Conservation (phyloP, 129 eudicot species). For the Chrysanthemum makinoi region DNA sequence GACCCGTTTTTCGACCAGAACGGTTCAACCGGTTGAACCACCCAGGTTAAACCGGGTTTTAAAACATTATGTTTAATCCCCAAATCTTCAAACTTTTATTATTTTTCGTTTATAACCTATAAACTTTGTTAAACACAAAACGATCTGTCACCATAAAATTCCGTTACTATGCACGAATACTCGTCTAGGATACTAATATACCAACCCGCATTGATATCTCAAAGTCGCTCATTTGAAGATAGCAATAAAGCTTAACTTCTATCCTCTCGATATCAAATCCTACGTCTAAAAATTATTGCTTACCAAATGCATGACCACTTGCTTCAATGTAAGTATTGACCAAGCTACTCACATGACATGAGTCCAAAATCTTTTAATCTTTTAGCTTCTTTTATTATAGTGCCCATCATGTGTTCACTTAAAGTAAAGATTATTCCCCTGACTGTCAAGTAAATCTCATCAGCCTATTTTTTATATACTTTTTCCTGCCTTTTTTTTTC, state of each 20-base stretch:
- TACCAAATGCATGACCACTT: conserved; percentile 23
- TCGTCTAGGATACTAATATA: too few species aligned
- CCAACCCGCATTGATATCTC: too few species aligned
- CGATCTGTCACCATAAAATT: too few species aligned
- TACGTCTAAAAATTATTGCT: not conserved
- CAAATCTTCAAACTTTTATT: too few species aligned
- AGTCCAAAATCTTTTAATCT: conserved; percentile 23
- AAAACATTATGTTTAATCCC: too few species aligned
- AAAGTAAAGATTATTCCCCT: conserved; percentile 31
- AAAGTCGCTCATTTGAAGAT: not conserved
- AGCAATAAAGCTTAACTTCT: not conserved
- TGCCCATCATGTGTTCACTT: conserved; percentile 32
- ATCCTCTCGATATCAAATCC: not conserved
- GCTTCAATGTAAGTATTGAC: conserved; percentile 20
- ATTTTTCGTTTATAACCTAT: too few species aligned
- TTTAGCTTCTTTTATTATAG: conserved; percentile 12
- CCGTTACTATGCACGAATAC: too few species aligned
- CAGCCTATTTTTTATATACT: conserved; percentile 15
- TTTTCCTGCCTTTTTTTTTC: not conserved
- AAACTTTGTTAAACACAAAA: too few species aligned
- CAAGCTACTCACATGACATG: conserved; percentile 27
- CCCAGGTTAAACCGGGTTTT: too few species aligned
- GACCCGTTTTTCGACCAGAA: too few species aligned
- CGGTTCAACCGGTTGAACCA: too few species aligned
- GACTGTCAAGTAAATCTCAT: conserved; percentile 26